phyloP scores from a whole-genome alignment of 2,329 filamentous ascomycete species.

The Fusarium algeriense region DNA sequence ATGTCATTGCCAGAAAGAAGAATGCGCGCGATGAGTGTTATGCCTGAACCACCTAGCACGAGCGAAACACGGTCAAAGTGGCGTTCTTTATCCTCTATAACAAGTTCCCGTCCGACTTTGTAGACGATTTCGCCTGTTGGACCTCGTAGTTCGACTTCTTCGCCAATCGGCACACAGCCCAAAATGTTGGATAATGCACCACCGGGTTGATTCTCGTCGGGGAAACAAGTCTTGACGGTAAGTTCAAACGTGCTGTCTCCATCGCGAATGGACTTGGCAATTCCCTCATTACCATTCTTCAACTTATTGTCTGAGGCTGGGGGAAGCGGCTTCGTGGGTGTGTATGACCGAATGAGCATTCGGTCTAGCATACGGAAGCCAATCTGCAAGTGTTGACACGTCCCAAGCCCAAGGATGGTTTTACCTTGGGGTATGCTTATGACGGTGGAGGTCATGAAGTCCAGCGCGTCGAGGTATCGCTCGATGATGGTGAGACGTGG shows the following conservation, averaged over 20 bases:
- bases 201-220: neutral
- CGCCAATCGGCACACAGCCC: neutral
- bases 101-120: constrained; percentile 59
- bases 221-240: neutral
- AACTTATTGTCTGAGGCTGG: neutral
- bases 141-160: constrained; percentile 59
- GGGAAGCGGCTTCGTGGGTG: neutral
- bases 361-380: neutral
- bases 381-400: neutral
- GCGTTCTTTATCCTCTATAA: constrained; percentile 56
- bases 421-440: neutral
- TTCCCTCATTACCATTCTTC: neutral
- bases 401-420: neutral
- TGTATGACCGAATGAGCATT: neutral
- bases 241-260: neutral
- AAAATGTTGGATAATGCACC: neutral
- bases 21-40: constrained; percentile 63
- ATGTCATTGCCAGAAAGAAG: constrained; percentile 50
- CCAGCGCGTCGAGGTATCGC: neutral
- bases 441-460: neutral
- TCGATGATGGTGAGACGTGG: neutral
- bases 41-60: constrained; percentile 63
- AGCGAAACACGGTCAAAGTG: constrained; percentile 60
- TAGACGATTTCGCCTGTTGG: constrained; percentile 65
- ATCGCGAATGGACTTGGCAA: neutral